Percentiles rank a stretch among this genome's conserved stretches.
Evolutionary conservation across 139 green algal species (phyloP).

Genomic region (Chlorella vulgaris): DNA sequence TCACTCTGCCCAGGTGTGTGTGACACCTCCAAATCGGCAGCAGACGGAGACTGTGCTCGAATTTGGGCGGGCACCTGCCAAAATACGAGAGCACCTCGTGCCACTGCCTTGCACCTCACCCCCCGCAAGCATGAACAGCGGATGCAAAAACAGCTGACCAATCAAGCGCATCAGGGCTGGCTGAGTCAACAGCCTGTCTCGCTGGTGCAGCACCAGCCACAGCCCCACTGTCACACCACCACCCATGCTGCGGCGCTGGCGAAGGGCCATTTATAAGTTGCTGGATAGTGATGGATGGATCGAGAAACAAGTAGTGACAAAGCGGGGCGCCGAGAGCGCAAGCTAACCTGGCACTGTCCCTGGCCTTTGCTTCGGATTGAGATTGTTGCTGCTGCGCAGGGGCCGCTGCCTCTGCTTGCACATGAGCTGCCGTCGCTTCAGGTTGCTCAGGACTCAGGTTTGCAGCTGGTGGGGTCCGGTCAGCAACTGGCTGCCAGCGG

Average conservation of each 20-base stretch:
- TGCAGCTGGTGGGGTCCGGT: background rate
- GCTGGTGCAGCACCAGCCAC: background rate
- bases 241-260: background rate
- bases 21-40: too few relatives aligned
- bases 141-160: too few relatives aligned
- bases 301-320: conserved; percentile 28
- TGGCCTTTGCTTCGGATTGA: background rate
- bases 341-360: conserved; percentile 19
- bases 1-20: too few relatives aligned
- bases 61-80: too few relatives aligned
- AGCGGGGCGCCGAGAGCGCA: background rate
- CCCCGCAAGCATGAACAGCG: too few relatives aligned
- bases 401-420: background rate
- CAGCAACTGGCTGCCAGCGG: conserved; percentile 17
- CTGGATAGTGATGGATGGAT: conserved; percentile 9
- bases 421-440: too few relatives aligned
- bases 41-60: too few relatives aligned
- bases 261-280: conserved; percentile 19
- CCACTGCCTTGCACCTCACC: too few relatives aligned
- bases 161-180: too few relatives aligned
- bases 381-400: background rate
- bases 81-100: too few relatives aligned
- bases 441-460: background rate
- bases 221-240: background rate
- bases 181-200: background rate